These are phyloP conservation scores for Rhizoclosmatium globosum DNA, from an alignment of 192 early-diverging fungal genomes.

Conservation along the genomic window DNA sequence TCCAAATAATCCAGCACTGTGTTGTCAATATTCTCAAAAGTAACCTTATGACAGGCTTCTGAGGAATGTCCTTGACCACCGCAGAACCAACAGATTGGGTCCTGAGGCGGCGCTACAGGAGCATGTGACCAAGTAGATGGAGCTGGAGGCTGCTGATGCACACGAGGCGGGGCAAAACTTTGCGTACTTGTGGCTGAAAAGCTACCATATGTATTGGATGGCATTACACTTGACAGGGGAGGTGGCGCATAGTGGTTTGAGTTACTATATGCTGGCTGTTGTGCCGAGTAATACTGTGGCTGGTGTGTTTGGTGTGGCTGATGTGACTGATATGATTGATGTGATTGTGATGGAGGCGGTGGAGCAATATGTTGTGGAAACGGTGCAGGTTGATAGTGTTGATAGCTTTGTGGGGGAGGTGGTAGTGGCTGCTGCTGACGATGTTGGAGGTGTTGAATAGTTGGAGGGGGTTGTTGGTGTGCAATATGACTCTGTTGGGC, in stretches of 20 bases:
- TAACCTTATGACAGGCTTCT: conserved; percentile 21
- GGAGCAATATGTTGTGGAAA: neutral
- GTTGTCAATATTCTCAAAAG: conserved; percentile 2
- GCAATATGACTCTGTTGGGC: neutral
- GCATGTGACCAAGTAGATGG: conserved; percentile 2
- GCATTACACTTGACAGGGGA: neutral
- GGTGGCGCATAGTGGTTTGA: neutral
- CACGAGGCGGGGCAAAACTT: neutral
- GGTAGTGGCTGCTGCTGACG: neutral
- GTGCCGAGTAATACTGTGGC: neutral
- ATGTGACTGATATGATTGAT: neutral
- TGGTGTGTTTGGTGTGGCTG: neutral
- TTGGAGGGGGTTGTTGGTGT: neutral
- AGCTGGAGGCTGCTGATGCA: neutral
- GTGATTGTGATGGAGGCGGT: neutral
- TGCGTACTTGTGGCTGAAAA: neutral
- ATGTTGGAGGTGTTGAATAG: neutral
- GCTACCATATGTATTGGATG: neutral
- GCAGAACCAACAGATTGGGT: conserved; percentile 32
- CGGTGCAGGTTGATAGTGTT: neutral
- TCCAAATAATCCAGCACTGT: conserved; percentile 29
- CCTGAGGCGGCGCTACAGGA: neutral
- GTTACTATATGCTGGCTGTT: neutral
- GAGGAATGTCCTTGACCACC: conserved; percentile 7
- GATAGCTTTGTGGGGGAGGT: neutral